Conservation (phyloP, 106 monocot species). For the Vanilla planifolia region DNA sequence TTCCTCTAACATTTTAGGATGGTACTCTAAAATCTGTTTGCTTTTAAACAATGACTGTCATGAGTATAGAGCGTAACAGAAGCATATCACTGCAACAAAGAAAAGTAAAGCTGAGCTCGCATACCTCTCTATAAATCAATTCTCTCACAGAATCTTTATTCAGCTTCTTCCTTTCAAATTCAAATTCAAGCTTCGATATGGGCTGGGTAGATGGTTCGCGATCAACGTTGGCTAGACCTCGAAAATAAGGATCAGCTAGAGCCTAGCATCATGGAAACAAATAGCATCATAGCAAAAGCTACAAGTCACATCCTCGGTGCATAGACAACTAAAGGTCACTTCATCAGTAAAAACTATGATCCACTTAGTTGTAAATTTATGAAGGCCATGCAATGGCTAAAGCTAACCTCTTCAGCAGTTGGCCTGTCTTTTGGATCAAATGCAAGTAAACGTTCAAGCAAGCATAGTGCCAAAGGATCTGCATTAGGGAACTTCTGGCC, state of each 20-base stretch:
- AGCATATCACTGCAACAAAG: constrained; percentile 4
- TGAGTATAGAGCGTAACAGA: constrained; percentile 8
- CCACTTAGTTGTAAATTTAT: not conserved
- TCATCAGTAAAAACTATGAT: not conserved
- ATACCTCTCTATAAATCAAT: constrained; percentile 74
- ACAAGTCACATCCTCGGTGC: not conserved
- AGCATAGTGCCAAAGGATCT: constrained; percentile 18
- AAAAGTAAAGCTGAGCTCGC: not conserved
- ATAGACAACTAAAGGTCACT: too few relatives aligned
- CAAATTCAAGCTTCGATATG: constrained; percentile 74
- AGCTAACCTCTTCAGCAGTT: constrained; percentile 25
- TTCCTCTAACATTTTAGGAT: constrained; percentile 69
- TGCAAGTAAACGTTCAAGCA: constrained; percentile 23
- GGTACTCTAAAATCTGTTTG: constrained; percentile 70
- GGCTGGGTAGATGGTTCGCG: constrained; percentile 56
- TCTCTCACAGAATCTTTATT: constrained; percentile 72
- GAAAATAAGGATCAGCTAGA: constrained; percentile 61
- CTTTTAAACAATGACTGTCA: constrained; percentile 10
- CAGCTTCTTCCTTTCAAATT: constrained; percentile 72
- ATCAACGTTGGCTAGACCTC: constrained; percentile 48
- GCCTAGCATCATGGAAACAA: constrained; percentile 23
- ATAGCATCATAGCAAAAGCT: not conserved
- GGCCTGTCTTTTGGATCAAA: constrained; percentile 38
- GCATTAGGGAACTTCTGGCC: constrained; percentile 24
- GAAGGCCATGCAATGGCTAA: not conserved